These are phyloP conservation scores for Corchorus olitorius DNA, from an alignment of 345 rosid species.

Conservation along the genomic window DNA sequence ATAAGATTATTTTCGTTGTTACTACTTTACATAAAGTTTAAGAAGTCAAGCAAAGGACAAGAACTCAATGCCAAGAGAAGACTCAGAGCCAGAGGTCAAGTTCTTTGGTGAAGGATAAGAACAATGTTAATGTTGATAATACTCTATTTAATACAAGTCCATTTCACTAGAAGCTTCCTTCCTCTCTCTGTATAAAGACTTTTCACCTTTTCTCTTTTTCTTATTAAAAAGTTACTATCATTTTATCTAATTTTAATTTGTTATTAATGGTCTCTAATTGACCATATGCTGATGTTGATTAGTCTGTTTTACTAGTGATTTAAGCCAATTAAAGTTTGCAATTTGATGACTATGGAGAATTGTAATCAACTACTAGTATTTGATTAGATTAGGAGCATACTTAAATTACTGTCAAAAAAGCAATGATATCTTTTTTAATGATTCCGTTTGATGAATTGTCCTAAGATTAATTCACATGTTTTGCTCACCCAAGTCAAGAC, in stretches of 20 bases:
- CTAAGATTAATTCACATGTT: background rate
- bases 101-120: background rate
- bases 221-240: background rate
- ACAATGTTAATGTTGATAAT: background rate
- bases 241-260: background rate
- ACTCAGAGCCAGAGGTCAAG: background rate
- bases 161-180: background rate
- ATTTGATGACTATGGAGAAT: background rate
- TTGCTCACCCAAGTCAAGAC: background rate
- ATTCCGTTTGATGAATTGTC: too few species aligned
- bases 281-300: background rate
- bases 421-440: too few species aligned
- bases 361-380: background rate
- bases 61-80: background rate
- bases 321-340: background rate
- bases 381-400: too few species aligned
- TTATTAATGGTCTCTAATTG: background rate
- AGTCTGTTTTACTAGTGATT: background rate
- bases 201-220: background rate
- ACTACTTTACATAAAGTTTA: background rate
- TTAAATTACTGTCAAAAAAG: too few species aligned
- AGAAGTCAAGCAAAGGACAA: conserved; percentile 9
- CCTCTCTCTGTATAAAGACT: background rate
- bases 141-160: background rate
- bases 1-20: background rate